Percentiles rank a stretch among this genome's conserved stretches.
Conservation (phyloP, 164 flowering plant genomes). For the Magnolia kwangsiensis region DNA sequence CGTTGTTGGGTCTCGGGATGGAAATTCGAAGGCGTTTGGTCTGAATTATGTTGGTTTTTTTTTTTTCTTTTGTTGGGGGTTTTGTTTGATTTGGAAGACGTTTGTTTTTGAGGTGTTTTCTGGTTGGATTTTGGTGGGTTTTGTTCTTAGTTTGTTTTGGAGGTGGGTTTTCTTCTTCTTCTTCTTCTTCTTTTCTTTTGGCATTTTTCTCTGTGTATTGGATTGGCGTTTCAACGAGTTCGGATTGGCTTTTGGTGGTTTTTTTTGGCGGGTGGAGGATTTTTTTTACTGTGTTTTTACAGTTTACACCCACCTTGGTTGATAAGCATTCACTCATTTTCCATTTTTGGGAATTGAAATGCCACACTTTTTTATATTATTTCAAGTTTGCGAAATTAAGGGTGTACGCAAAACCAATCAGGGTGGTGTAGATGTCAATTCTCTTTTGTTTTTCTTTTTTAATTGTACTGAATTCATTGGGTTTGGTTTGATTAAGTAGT, state of each 20-base stretch:
- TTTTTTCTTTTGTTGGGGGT: neutral
- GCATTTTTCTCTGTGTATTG: neutral
- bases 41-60: neutral
- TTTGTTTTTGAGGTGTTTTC: neutral
- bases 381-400: too few relatives aligned
- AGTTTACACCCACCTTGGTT: too few relatives aligned
- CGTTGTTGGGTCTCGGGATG: neutral
- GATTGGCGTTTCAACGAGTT: too few relatives aligned
- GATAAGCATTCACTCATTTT: too few relatives aligned
- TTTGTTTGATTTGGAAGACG: neutral
- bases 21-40: neutral
- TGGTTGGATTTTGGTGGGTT: neutral
- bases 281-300: too few relatives aligned
- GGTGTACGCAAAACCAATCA: too few relatives aligned
- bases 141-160: neutral
- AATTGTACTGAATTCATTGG: neutral
- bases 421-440: neutral
- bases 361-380: too few relatives aligned
- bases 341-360: too few relatives aligned
- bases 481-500: neutral
- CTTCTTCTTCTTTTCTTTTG: too few relatives aligned
- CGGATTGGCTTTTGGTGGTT: too few relatives aligned
- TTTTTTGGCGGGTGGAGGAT: too few relatives aligned
- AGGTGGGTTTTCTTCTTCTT: neutral
- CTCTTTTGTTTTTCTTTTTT: neutral